Percentiles rank a stretch among this genome's conserved stretches.
Evolutionary conservation across 805 yeast genomes (phyloP).

Genomic region (Kluyveromyces dobzhanskii): DNA sequence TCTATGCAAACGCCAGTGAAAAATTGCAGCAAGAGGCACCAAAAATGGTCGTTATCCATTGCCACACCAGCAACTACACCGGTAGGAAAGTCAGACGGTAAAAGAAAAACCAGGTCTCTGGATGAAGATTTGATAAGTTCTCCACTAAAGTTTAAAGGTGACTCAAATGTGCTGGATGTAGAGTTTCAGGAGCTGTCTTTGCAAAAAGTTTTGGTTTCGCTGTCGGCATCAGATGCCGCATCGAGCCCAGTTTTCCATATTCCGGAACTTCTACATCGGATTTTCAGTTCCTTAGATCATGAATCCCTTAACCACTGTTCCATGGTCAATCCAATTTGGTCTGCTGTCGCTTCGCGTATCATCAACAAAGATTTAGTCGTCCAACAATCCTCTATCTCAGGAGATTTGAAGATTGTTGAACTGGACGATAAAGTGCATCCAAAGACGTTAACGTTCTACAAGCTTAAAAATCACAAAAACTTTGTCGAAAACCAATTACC

Average conservation of each 20-base stretch:
- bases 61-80: background rate
- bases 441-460: background rate
- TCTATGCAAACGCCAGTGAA: background rate
- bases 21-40: background rate
- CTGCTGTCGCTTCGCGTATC: background rate
- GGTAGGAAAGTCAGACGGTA: background rate
- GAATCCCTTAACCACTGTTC: constrained; percentile 26
- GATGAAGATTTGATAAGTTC: background rate
- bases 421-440: constrained; percentile 1
- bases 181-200: background rate
- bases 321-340: background rate
- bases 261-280: constrained; percentile 66
- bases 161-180: background rate
- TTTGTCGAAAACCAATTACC: constrained; percentile 38
- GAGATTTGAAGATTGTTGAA: constrained; percentile 1
- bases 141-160: background rate
- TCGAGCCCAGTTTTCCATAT: constrained; percentile 48
- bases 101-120: background rate
- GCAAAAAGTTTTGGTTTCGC: background rate
- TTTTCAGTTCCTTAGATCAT: constrained; percentile 53
- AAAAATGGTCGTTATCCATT: constrained; percentile 3
- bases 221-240: background rate
- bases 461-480: background rate
- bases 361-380: background rate
- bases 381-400: background rate